Base-by-base conservation (phyloP, 306 rosid genomes). In the Prunus persica region DNA sequence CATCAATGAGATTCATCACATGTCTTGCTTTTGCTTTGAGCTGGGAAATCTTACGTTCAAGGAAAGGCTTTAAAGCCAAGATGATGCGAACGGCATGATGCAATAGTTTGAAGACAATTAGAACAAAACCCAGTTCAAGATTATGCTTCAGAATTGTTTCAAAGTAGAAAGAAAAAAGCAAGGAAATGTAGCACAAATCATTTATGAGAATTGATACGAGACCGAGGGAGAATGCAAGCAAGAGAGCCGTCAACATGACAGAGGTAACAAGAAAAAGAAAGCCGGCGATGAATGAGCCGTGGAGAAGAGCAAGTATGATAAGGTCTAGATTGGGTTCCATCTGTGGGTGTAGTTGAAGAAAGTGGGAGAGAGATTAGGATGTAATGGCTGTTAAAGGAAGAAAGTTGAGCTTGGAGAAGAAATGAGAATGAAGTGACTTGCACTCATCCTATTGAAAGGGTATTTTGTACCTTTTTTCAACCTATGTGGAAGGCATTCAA, bases 271-370 rank as follows among this genome's bases (percentile, higher is more conserved):
- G 11, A 49, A 81, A 76, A 56, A 88, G 83, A 65, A 74, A n/a
- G 72, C 46, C 62, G 49, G 81, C 78, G 15, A 88, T 76, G 81
- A 85, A 75, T 3, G 80, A 66, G 24, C 82, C 87, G 4, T 85
- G 78, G 63, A 88, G 80, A 45, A 76, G 34, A 0, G 85, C 79
- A 45, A 88, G 68, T 3, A 80, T 71, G 50, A 85, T 3, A n/a
- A 83, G 83, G 46, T 85, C 85, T 25, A 81, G 54, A 79, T 73
- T 85, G 11, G 82, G 78, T 18, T 77, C 57, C 89, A 83, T 81
- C 24, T 16, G 25, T 46, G 15, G 18, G 5, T 45, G 22, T 22
- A 19, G 19, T 19, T 25, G n/a, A 57, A 34, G 55, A 32, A 25
- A 62, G 58, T 45, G 46, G 2, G 15, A 22, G 62, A 46, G 55